These are phyloP conservation scores for Trichoderma endophyticum DNA, from an alignment of 2,329 filamentous ascomycete species.

Conservation along the genomic window DNA sequence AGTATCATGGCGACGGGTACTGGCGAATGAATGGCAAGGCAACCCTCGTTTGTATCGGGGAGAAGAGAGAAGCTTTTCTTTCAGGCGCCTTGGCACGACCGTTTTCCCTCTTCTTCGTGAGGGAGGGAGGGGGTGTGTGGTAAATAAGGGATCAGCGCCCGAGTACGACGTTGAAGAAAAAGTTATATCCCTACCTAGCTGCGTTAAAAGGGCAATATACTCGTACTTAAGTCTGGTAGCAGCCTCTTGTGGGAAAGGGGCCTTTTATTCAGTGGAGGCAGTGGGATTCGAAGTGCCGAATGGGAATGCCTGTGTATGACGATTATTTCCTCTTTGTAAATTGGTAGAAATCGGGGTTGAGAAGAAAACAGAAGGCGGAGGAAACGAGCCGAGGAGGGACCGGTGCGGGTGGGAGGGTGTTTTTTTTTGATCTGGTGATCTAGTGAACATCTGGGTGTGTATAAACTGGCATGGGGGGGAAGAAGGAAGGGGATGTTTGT, in stretches of 20 bases:
- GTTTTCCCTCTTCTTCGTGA: not conserved
- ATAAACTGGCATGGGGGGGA: not conserved
- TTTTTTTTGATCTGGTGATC: conserved; percentile 13
- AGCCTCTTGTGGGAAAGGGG: not conserved
- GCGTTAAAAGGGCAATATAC: not conserved
- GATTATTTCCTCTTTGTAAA: not conserved
- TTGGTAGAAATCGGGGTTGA: not conserved
- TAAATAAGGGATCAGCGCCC: not conserved
- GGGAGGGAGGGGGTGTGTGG: not conserved
- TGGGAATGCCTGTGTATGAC: not conserved
- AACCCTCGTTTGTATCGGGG: not conserved
- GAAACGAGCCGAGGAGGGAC: conserved; percentile 12
- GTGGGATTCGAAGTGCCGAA: not conserved
- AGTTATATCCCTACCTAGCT: not conserved
- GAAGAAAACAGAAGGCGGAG: not conserved
- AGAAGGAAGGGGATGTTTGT: not conserved
- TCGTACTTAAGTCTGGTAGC: not conserved
- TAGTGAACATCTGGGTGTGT: not conserved
- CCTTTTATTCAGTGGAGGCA: not conserved
- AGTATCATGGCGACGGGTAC: not conserved
- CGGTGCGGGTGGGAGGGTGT: not conserved
- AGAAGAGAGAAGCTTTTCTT: not conserved
- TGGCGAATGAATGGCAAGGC: not conserved
- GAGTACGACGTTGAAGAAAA: not conserved
- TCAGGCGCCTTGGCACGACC: not conserved